phyloP scores from a whole-genome alignment of 2,329 filamentous ascomycete species.

The Westerdykella aurantiaca region DNA sequence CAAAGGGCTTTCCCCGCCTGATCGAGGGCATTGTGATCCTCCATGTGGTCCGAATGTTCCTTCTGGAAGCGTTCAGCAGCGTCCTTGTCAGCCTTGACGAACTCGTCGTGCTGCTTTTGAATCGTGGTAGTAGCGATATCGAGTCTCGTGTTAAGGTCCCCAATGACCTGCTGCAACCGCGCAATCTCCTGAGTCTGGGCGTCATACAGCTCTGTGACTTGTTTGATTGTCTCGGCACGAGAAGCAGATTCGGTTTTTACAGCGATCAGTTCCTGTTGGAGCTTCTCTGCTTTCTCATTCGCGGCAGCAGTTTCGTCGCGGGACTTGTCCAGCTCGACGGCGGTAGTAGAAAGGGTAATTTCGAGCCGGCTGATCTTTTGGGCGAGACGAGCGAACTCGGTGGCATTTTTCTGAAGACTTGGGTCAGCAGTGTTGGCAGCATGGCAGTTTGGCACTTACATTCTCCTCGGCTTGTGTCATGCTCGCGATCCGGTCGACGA shows the following conservation, averaged over 20 bases:
- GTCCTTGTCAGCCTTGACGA: neutral
- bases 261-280: neutral
- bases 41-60: neutral
- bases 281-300: neutral
- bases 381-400: neutral
- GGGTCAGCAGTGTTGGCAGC: neutral
- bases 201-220: neutral
- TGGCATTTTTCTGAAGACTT: neutral
- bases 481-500: slow-evolving; percentile 5
- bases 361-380: neutral
- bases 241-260: neutral
- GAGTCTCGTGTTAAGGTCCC: neutral
- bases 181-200: neutral
- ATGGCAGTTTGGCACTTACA: neutral
- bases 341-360: neutral
- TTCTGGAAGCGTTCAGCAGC: neutral
- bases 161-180: neutral
- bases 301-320: neutral
- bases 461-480: slow-evolving; percentile 1
- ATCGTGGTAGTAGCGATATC: neutral
- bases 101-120: neutral
- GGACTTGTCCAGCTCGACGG: neutral
- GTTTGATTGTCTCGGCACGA: neutral
- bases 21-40: slow-evolving; percentile 1
- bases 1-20: neutral